These are phyloP conservation scores for Tricholoma sp. DNA, from an alignment of 768 basidiomycete species.

Conservation along the genomic window DNA sequence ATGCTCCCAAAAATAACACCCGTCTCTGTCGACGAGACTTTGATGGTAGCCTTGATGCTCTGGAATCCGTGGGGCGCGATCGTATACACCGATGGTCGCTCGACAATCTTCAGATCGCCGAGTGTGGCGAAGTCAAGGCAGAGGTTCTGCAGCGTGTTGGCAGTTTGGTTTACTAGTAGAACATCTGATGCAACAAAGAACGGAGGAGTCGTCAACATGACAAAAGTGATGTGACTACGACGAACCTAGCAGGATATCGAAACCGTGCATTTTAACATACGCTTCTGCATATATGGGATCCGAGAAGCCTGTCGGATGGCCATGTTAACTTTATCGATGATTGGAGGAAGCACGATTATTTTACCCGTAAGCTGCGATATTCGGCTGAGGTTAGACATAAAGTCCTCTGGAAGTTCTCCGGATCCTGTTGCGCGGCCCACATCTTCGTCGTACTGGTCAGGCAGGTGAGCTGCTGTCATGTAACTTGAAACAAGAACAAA, in stretches of 20 bases:
- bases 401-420: slow-evolving; percentile 81
- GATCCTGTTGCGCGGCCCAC: slow-evolving; percentile 86
- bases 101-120: slow-evolving; percentile 95
- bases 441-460: slow-evolving; percentile 76
- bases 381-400: slow-evolving; percentile 88
- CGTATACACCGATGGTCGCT: slow-evolving; percentile 90
- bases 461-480: slow-evolving; percentile 2
- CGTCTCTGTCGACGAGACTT: slow-evolving; percentile 97
- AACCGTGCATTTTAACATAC: slow-evolving; percentile 95
- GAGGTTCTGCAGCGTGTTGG: slow-evolving; percentile 91
- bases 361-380: slow-evolving; percentile 91
- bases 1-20: slow-evolving; percentile 98
- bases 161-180: slow-evolving; percentile 92
- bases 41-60: slow-evolving; percentile 97
- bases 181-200: slow-evolving; percentile 55
- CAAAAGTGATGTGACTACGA: not conserved
- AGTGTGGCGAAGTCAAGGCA: slow-evolving; percentile 97
- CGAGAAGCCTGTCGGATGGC: slow-evolving; percentile 69
- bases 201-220: not conserved
- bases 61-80: slow-evolving; percentile 97
- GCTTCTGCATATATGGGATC: slow-evolving; percentile 99
- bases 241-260: slow-evolving; percentile 89
- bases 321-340: not conserved
- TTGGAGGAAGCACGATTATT: slow-evolving; percentile 6
- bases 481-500: slow-evolving; percentile 4